Base-by-base conservation (phyloP, 192 early-diverging fungal species). In the Diversispora eburnea region DNA sequence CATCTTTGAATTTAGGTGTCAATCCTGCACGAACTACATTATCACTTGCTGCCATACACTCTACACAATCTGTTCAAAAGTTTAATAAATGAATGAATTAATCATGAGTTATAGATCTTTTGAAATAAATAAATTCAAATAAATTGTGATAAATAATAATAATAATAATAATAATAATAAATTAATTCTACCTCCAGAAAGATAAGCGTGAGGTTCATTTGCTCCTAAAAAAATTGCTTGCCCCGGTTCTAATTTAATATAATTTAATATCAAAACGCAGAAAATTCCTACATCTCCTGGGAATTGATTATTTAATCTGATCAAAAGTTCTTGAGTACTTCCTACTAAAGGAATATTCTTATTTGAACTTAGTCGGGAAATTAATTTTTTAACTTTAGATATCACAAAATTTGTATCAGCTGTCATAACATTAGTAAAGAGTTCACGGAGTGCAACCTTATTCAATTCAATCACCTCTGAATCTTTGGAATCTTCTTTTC, bases 31-130 rank as follows among this genome's bases (percentile, higher is more conserved):
- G 91, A 5, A 99, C 91, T 3, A 99, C 97, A 76, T 99, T 99
- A 77, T 99, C 97, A 59, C 88, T 91, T 8, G 95, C 91, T 8
- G 97, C 97, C 97, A 99, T 99, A 79, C 96, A 98, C 79, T 99
- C 97, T 55, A 99, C 84, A 80, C 92, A 96, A 81, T 99, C 97
- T 92, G 66, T 55, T 46, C 48, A 41, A n/a, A 58, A 52, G 62
- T 33, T 33, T 33, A 33, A 33, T 33, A 2, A 33, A 33, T 33
- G 2, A 33, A 33, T 33, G 25, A 33, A 33, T 33, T 2, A 33
- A 33, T 33, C 2, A 33, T 33, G 25, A 33, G 25, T 33, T 2
- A 33, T 33, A 33, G 25, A 33, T 33, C 25, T 33, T 33, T 33
- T 33, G 2, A 33, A 33, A 33, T 33, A 75, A 54, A 56, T 46